phyloP scores from a whole-genome alignment of 352 stramenopile species.

The Pythium myriotylum region DNA sequence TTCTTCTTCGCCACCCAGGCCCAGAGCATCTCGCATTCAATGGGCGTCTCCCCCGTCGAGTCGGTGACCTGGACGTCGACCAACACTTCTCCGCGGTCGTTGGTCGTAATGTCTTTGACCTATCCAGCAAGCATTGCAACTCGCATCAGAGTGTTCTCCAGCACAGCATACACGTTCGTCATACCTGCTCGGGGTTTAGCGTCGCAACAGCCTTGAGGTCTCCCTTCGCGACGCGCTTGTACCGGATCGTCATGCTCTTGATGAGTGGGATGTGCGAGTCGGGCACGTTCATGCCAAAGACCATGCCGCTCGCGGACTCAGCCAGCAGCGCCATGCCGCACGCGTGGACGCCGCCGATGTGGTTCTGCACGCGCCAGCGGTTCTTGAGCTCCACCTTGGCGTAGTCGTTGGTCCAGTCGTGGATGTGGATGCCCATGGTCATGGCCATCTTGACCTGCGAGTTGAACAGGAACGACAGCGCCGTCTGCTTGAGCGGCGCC shows the following conservation, averaged over 20 bases:
- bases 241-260: conserved; percentile 86
- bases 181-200: conserved; percentile 68
- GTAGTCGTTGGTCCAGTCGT: conserved; percentile 49
- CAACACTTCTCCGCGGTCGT: conserved; percentile 74
- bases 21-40: conserved; percentile 86
- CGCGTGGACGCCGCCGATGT: conserved; percentile 87
- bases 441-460: conserved; percentile 83
- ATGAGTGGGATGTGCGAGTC: conserved; percentile 80
- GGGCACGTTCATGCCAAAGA: conserved; percentile 87
- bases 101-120: conserved; percentile 56
- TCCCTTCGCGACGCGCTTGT: conserved; percentile 70
- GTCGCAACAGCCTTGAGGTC: conserved; percentile 70
- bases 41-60: conserved; percentile 64
- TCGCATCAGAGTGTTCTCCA: neutral
- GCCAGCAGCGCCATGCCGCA: conserved; percentile 86
- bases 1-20: conserved; percentile 80
- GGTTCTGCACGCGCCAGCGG: conserved; percentile 79
- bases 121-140: conserved; percentile 8
- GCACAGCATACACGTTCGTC: neutral
- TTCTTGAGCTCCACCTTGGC: conserved; percentile 75
- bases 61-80: conserved; percentile 81
- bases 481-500: conserved; percentile 41
- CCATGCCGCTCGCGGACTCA: conserved; percentile 82
- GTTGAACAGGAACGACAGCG: conserved; percentile 81
- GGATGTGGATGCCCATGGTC: conserved; percentile 74